These are phyloP conservation scores for Apiospora pterosperma DNA, from an alignment of 2,329 filamentous ascomycete genomes.

Conservation along the genomic window DNA sequence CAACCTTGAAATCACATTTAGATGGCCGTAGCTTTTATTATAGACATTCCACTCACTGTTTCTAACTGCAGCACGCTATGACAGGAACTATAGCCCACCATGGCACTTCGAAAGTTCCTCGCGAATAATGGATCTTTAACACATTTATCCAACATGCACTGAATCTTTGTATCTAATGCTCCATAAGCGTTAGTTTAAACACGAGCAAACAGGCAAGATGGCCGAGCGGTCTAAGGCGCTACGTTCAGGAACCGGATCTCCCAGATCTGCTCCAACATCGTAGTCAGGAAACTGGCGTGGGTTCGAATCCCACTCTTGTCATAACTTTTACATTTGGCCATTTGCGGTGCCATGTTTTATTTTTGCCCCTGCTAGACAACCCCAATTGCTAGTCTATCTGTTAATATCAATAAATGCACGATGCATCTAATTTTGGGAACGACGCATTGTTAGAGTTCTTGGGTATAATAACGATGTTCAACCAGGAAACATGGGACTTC, in stretches of 20 bases:
- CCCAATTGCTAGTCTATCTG: too few species aligned
- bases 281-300: constrained; percentile 36
- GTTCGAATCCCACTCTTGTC: constrained; percentile 38
- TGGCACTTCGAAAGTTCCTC: background rate
- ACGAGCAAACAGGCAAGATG: constrained; percentile 20
- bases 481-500: too few species aligned
- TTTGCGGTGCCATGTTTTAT: too few species aligned
- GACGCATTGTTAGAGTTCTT: too few species aligned
- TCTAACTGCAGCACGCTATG: background rate
- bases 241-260: constrained; percentile 21
- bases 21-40: background rate
- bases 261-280: constrained; percentile 13
- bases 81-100: too few species aligned
- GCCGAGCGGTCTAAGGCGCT: constrained; percentile 32
- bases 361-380: too few species aligned
- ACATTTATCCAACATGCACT: background rate
- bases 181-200: background rate
- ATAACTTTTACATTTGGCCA: constrained; percentile 12
- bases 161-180: background rate
- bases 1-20: too few species aligned
- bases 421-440: too few species aligned
- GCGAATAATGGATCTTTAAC: background rate
- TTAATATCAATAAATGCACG: too few species aligned
- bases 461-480: too few species aligned
- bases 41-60: background rate